Base-by-base conservation (phyloP, 2,329 filamentous ascomycete genomes). In the Bertia moriformis region DNA sequence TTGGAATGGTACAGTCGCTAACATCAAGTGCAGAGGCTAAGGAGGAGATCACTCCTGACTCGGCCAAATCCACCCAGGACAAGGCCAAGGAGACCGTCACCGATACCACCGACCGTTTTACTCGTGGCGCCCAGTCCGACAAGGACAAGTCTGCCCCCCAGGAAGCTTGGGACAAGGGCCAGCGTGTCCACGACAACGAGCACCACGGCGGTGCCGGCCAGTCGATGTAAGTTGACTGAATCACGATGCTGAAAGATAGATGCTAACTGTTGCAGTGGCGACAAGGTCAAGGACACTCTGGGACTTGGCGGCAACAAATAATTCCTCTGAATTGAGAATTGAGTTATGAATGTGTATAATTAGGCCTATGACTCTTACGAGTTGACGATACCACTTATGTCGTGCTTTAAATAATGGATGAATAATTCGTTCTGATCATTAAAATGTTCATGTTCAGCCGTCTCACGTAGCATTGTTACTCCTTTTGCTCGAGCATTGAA, bases 31-130 rank as follows among this genome's bases (percentile, higher is more conserved):
- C 61, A 59, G 68, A 75, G 68, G 58, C 65, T 44, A 57, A 60
- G 52, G 71, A 78, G 66, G 61, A 66, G 49, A 45, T 72, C 41
- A 72, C 65, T 49, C 73, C 74, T 42, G 65, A 78, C 55, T 64
- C 63, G 52, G 56, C 65, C 58, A 78, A 79, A 63, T 76, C 72
- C 44, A 73, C 71, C 49, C 58, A 65, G 50, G 60, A 75, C 46
- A 73, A 76, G 64, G 46, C 67, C 45, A 69, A 67, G 55, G 73
- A 78, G 56, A 53, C 56, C 40, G 38, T 69, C 51, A 76, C 71
- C 44, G 69, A 71, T 48, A 62, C 63, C 41, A 56, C 52, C 41
- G 74, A 78, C 60, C 73, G 71, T 50, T 44, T 15, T 15, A 27
- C 38, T 35, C 64, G 60, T 45, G 65, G 66, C 42, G 20, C 54